phyloP scores from a whole-genome alignment of 345 rosid species.

The Draba incana region DNA sequence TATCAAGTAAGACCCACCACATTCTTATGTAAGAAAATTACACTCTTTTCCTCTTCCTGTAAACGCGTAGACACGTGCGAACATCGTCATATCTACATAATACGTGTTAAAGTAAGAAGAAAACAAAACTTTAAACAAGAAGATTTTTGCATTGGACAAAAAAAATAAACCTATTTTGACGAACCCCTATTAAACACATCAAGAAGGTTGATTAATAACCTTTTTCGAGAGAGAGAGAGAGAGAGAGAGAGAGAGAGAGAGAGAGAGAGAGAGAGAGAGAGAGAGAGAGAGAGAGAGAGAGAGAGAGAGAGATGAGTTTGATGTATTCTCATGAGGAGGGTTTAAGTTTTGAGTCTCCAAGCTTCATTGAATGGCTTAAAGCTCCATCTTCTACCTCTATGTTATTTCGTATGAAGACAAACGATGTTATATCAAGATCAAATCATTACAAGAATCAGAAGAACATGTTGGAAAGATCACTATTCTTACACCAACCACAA shows the following conservation, averaged over 20 bases:
- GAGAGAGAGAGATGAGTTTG: conserved; percentile 33
- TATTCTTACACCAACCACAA: conserved; percentile 33
- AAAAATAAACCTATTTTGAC: conserved; percentile 20
- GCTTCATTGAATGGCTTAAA: conserved; percentile 41
- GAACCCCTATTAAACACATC: conserved; percentile 26
- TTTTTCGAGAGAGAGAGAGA: conserved; percentile 11
- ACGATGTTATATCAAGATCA: conserved; percentile 35
- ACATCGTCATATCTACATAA: conserved; percentile 16
- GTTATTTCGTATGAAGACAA: conserved; percentile 32
- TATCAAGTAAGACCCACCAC: conserved; percentile 44
- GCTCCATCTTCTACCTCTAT: conserved; percentile 30
- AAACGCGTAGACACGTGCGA: conserved; percentile 44
- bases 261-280: conserved; percentile 26
- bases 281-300: neutral
- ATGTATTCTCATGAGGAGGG: conserved; percentile 29
- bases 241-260: conserved; percentile 27
- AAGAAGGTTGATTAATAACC: conserved; percentile 35
- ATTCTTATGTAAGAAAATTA: conserved; percentile 3
- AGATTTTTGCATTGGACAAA: conserved; percentile 9
- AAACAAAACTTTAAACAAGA: conserved; percentile 28
- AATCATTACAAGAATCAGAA: conserved; percentile 22
- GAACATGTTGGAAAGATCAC: conserved; percentile 33
- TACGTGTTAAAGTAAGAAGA: conserved; percentile 41
- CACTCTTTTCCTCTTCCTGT: conserved; percentile 23
- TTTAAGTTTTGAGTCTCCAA: conserved; percentile 31